Conservation (phyloP, 2,329 filamentous ascomycete species). For the Geosmithia putterillii region DNA sequence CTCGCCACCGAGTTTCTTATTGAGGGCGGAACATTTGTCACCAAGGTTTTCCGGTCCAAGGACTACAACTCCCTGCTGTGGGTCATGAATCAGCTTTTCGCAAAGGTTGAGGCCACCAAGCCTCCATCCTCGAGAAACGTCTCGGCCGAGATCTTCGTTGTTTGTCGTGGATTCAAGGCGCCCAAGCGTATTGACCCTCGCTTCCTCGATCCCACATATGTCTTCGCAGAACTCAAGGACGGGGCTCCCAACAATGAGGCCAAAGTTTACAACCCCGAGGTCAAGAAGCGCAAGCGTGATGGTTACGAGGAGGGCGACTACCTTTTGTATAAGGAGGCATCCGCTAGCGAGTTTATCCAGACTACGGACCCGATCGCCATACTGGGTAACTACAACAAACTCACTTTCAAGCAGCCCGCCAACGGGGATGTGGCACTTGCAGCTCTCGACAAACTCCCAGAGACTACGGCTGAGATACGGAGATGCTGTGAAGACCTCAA, state of each 20-base stretch:
- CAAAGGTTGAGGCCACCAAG: constrained; percentile 92
- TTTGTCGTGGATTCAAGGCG: constrained; percentile 89
- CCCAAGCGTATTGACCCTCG: constrained; percentile 87
- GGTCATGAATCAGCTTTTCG: constrained; percentile 96
- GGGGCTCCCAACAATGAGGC: constrained; percentile 90
- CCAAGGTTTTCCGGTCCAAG: constrained; percentile 94
- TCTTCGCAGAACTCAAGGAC: constrained; percentile 85
- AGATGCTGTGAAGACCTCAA: constrained; percentile 73
- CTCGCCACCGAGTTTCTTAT: constrained; percentile 86
- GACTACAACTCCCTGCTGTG: constrained; percentile 93
- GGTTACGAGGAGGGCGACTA: constrained; percentile 97
- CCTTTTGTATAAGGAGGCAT: constrained; percentile 78
- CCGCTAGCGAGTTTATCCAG: constrained; percentile 88
- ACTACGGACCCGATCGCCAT: constrained; percentile 88
- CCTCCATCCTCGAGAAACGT: constrained; percentile 92
- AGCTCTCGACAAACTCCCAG: constrained; percentile 72
- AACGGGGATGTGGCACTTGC: constrained; percentile 80
- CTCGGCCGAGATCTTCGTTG: constrained; percentile 96
- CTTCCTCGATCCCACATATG: constrained; percentile 77
- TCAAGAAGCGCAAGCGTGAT: constrained; percentile 94
- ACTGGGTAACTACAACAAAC: constrained; percentile 70
- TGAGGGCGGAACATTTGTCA: constrained; percentile 87
- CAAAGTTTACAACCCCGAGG: constrained; percentile 93
- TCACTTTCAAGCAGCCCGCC: constrained; percentile 69
- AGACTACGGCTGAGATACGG: constrained; percentile 75